Conservation (phyloP, 2,329 filamentous ascomycete species). For the Beauveria pseudobassiana region DNA sequence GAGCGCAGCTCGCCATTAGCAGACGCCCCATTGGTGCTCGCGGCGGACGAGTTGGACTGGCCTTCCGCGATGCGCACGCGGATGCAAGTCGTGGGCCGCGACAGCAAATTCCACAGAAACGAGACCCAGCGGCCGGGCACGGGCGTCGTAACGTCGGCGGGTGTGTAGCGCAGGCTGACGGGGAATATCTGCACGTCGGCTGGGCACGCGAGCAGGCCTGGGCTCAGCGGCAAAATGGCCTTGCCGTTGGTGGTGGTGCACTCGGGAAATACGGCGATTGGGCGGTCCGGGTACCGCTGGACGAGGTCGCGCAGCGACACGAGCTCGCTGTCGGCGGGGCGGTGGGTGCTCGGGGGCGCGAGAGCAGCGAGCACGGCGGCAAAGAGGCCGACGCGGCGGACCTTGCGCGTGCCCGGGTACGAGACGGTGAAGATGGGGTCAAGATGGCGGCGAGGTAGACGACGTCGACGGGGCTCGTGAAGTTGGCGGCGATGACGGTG, state of each 20-base stretch:
- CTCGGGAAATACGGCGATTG: slow-evolving; percentile 86
- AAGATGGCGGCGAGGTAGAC: slow-evolving; percentile 86
- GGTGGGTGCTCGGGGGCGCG: slow-evolving; percentile 40
- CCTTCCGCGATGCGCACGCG: slow-evolving; percentile 82
- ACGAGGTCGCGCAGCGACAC: slow-evolving; percentile 58
- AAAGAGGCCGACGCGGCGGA: slow-evolving; percentile 70
- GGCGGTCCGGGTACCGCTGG: slow-evolving; percentile 60
- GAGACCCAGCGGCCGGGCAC: slow-evolving; percentile 63
- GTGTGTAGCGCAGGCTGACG: slow-evolving; percentile 81
- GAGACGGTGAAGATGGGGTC: slow-evolving; percentile 88
- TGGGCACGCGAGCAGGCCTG: slow-evolving; percentile 62
- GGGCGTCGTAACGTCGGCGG: slow-evolving; percentile 84
- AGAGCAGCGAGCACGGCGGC: slow-evolving; percentile 70
- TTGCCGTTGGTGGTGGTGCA: slow-evolving; percentile 91
- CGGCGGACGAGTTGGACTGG: slow-evolving; percentile 45
- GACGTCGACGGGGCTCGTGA: slow-evolving; percentile 87
- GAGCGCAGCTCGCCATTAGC: slow-evolving; percentile 21
- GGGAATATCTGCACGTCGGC: slow-evolving; percentile 74
- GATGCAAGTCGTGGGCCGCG: slow-evolving; percentile 79
- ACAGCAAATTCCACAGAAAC: slow-evolving; percentile 83
- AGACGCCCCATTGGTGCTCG: slow-evolving; percentile 28
- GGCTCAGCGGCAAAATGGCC: slow-evolving; percentile 78
- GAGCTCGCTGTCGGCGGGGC: slow-evolving; percentile 36
- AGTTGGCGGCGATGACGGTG: slow-evolving; percentile 80
- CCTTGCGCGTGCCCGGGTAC: slow-evolving; percentile 65